A percentile compares a stretch with the other conserved stretches of the same genome.
phyloP scores from a whole-genome alignment of 495 filamentous ascomycete species.

The Daldinia childiae region DNA sequence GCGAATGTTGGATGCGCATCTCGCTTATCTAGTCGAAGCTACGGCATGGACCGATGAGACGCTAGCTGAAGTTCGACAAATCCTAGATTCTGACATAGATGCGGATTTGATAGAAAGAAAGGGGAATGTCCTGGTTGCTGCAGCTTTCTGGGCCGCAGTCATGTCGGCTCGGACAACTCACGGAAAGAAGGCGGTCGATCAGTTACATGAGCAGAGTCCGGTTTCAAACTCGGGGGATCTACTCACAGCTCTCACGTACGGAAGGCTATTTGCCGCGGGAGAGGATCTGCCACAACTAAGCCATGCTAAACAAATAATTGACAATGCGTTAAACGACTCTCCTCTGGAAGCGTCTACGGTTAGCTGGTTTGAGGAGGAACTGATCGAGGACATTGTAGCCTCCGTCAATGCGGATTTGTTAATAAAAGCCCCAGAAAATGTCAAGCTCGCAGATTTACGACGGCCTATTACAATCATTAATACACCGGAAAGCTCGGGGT shows the following conservation, averaged over 20 bases:
- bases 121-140: conserved; percentile 25
- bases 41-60: conserved; percentile 19
- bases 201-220: conserved; percentile 15
- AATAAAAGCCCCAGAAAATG: conserved; percentile 38
- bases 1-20: background rate
- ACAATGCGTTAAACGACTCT: background rate
- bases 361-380: conserved; percentile 27
- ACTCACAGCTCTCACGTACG: conserved; percentile 10
- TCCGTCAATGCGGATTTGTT: conserved; percentile 50
- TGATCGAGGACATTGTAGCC: conserved; percentile 49
- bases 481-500: conserved; percentile 49
- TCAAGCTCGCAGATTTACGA: conserved; percentile 37
- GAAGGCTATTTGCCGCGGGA: background rate
- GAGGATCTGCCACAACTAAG: background rate
- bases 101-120: conserved; percentile 8
- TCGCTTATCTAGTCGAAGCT: conserved; percentile 17
- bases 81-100: conserved; percentile 11
- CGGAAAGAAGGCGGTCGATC: conserved; percentile 17
- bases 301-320: conserved; percentile 9
- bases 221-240: conserved; percentile 20
- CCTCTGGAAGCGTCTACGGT: conserved; percentile 20
- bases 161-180: background rate
- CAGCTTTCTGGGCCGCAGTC: conserved; percentile 29
- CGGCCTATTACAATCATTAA: conserved; percentile 53
- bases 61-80: conserved; percentile 5